A percentile compares a stretch with the other conserved stretches of the same genome.
Evolutionary conservation across 1,139 yeast genomes (phyloP).

Genomic region (Saccharomycopsis hybrid): DNA sequence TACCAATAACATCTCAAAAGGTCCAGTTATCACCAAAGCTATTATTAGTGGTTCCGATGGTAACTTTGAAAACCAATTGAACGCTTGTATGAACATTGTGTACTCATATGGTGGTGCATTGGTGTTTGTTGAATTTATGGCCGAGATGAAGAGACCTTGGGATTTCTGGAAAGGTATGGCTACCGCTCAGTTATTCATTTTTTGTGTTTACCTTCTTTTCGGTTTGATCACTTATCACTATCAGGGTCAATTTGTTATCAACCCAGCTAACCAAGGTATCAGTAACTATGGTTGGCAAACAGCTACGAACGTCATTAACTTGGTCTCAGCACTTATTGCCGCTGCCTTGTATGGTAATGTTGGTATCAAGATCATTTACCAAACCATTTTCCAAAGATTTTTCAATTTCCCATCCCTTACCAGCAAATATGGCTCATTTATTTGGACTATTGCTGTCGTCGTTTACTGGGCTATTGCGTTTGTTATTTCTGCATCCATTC

Average conservation of each 20-base stretch:
- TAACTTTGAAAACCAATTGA: conserved; percentile 29
- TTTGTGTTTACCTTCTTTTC: conserved; percentile 33
- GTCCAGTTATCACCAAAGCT: conserved; percentile 26
- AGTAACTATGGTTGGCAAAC: conserved; percentile 34
- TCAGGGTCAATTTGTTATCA: conserved; percentile 38
- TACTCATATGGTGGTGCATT: conserved; percentile 44
- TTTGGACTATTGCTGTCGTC: conserved; percentile 33
- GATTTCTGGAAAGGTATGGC: conserved; percentile 43
- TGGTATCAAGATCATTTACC: conserved; percentile 38
- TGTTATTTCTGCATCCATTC: conserved; percentile 47
- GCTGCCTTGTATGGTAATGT: conserved; percentile 41
- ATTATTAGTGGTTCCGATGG: conserved; percentile 27
- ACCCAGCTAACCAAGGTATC: conserved; percentile 39
- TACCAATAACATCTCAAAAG: conserved; percentile 24
- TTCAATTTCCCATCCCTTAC: conserved; percentile 32
- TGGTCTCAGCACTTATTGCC: conserved; percentile 37
- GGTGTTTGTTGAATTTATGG: conserved; percentile 39
- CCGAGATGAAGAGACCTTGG: conserved; percentile 40
- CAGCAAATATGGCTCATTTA: conserved; percentile 29
- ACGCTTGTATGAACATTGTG: conserved; percentile 39
- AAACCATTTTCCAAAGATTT: conserved; percentile 31
- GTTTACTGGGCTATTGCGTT: conserved; percentile 40
- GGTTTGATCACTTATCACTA: conserved; percentile 38
- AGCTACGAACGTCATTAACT: conserved; percentile 34
- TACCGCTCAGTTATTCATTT: conserved; percentile 36